Evolutionary conservation across 306 rosid species (phyloP).

Genomic region (Rubus idaeus): DNA sequence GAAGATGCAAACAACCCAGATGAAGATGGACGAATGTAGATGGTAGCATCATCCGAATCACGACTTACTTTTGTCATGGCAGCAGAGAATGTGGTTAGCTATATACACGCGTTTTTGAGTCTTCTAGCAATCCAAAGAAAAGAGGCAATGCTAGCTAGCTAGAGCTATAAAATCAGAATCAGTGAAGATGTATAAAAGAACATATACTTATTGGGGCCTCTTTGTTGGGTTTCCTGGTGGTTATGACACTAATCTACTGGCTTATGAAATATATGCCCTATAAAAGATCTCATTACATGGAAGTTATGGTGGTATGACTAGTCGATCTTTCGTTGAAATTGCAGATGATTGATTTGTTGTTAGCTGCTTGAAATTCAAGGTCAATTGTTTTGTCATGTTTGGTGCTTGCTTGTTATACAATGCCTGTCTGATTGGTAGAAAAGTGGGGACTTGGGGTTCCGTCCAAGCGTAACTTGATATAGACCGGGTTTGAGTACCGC

Average conservation of each 20-base stretch:
- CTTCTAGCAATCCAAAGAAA: constrained; percentile 29
- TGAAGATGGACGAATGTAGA: constrained; percentile 41
- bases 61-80: not conserved
- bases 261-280: not conserved
- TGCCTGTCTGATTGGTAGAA: too few species aligned
- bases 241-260: not conserved
- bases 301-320: not conserved
- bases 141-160: not conserved
- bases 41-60: constrained; percentile 7
- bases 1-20: constrained; percentile 59
- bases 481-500: too few species aligned
- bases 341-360: not conserved
- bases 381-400: not conserved
- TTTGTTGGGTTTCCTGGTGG: constrained; percentile 5
- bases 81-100: not conserved
- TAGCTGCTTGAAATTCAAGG: not conserved
- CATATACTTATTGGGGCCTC: not conserved
- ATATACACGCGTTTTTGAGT: constrained; percentile 20
- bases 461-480: too few species aligned
- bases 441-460: too few species aligned
- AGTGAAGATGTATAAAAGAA: constrained; percentile 3
- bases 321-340: not conserved
- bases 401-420: too few species aligned
- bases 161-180: not conserved
- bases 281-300: not conserved